Conservation (phyloP, 83 land plant species). For the Isoetes engelmannii region DNA sequence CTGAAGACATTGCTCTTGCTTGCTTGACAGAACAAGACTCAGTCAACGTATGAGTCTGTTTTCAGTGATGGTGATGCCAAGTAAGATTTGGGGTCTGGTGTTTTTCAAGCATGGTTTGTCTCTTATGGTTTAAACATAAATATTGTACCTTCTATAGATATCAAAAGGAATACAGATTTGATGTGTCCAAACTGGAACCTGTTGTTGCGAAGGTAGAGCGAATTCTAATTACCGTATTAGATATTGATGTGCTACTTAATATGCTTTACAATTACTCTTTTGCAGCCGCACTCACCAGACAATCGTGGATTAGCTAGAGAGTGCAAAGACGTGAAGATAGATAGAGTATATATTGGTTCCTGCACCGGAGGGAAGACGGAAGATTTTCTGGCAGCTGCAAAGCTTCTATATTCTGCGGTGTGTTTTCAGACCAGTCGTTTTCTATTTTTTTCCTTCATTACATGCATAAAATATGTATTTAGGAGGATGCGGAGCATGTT, state of each 20-base stretch:
- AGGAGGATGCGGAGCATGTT: too few species aligned
- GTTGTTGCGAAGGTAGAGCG: slow-evolving; percentile 75
- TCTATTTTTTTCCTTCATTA: too few species aligned
- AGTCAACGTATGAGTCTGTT: slow-evolving; percentile 53
- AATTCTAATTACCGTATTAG: background rate
- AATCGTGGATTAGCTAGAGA: slow-evolving; percentile 91
- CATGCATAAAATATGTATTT: too few species aligned
- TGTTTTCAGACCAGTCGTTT: slow-evolving; percentile 5
- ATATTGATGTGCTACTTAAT: background rate
- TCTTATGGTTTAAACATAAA: background rate
- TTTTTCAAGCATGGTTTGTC: background rate
- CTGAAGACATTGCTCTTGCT: background rate
- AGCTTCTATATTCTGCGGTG: slow-evolving; percentile 63
- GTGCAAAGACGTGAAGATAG: slow-evolving; percentile 90
- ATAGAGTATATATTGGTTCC: slow-evolving; percentile 92
- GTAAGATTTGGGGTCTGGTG: background rate
- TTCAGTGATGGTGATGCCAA: slow-evolving; percentile 50
- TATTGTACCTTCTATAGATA: slow-evolving; percentile 40
- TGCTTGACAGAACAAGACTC: slow-evolving; percentile 61
- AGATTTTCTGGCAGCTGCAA: slow-evolving; percentile 89
- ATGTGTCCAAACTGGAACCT: slow-evolving; percentile 89
- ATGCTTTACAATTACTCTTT: background rate
- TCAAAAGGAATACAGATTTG: slow-evolving; percentile 67
- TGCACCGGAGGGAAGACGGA: slow-evolving; percentile 97
- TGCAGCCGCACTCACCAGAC: slow-evolving; percentile 97